Evolutionary conservation across 371 early-diverging fungal species (phyloP).

Genomic region (Mortierella sp.): DNA sequence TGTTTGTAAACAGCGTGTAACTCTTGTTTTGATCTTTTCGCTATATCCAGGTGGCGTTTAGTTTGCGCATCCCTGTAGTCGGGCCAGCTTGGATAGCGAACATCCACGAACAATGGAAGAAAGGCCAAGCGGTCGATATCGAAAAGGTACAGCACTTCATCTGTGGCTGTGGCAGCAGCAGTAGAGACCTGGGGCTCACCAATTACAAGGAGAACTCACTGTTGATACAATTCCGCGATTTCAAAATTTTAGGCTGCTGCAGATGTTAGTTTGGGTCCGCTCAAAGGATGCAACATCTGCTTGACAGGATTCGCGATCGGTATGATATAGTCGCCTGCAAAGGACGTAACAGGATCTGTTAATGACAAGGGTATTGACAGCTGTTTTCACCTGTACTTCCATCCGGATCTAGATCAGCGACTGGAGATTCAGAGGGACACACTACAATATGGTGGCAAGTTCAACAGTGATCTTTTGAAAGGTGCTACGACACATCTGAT

Average conservation of each 20-base stretch:
- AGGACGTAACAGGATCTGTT: no score
- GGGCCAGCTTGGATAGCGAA: conserved; percentile 10
- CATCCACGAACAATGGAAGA: conserved; percentile 13
- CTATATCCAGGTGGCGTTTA: conserved; percentile 13
- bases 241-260: conserved; percentile 6
- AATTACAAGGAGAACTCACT: no score
- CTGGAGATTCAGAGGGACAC: conserved; percentile 16
- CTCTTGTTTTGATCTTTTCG: neutral
- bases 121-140: conserved; percentile 10
- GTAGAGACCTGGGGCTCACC: no score
- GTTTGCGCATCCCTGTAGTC: conserved; percentile 19
- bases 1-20: neutral
- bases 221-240: neutral
- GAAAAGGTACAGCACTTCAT: conserved; percentile 23
- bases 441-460: conserved; percentile 26
- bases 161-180: no score
- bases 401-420: conserved; percentile 15
- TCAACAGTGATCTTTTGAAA: conserved; percentile 29
- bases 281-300: conserved; percentile 36
- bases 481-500: conserved; percentile 35
- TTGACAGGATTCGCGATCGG: conserved; percentile 35
- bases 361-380: neutral
- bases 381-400: neutral
- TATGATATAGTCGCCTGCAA: no score
- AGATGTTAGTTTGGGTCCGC: conserved; percentile 18